phyloP scores from a whole-genome alignment of 306 rosid species.

The Trifolium repens region DNA sequence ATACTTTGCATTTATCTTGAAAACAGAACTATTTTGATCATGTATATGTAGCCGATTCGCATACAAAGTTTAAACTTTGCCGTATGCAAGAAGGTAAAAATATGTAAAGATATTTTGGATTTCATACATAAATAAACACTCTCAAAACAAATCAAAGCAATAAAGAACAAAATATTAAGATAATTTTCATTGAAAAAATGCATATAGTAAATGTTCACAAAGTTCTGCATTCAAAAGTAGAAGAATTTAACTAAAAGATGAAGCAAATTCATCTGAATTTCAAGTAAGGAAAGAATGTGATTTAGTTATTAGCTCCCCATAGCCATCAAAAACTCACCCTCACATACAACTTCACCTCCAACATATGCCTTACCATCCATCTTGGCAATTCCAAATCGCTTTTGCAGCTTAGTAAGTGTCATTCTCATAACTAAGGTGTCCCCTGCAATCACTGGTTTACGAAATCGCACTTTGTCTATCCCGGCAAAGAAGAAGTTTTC shows the following conservation, averaged over 20 bases:
- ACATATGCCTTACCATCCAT: constrained; percentile 96
- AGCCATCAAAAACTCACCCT: constrained; percentile 90
- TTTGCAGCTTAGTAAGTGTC: constrained; percentile 84
- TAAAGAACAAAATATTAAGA: constrained; percentile 27
- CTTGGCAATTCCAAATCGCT: constrained; percentile 89
- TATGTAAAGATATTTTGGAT: neutral
- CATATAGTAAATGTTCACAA: neutral
- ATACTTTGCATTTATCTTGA: constrained; percentile 23
- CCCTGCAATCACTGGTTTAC: constrained; percentile 90
- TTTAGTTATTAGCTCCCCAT: constrained; percentile 52
- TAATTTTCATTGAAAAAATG: constrained; percentile 29
- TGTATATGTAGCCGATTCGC: neutral
- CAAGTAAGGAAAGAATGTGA: constrained; percentile 11
- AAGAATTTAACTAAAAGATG: constrained; percentile 20
- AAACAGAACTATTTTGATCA: constrained; percentile 1
- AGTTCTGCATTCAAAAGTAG: constrained; percentile 36
- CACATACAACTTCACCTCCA: constrained; percentile 91
- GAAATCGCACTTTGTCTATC: constrained; percentile 87
- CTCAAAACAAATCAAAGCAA: neutral
- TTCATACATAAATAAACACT: constrained; percentile 10
- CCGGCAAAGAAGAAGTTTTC: constrained; percentile 91
- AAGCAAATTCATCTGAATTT: constrained; percentile 32
- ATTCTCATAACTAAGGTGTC: constrained; percentile 94
- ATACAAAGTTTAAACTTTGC: neutral
- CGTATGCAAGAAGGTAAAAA: constrained; percentile 6